phyloP scores from a whole-genome alignment of 257 asterid species.

The Primulina huaijiensis region DNA sequence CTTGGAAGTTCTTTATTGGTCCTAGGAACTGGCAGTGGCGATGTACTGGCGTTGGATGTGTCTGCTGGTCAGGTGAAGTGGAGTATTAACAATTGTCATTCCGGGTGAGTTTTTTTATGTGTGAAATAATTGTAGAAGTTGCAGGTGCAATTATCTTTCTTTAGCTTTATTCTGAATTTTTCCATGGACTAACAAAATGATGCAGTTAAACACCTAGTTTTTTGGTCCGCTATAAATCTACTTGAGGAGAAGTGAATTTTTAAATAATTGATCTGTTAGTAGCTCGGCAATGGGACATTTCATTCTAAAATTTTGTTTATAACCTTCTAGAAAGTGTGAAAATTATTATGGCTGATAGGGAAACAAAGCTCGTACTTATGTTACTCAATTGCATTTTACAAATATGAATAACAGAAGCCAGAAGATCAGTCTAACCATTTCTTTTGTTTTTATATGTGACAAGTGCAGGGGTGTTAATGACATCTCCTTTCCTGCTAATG shows the following conservation, averaged over 20 bases:
- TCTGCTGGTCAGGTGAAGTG: conserved; percentile 86
- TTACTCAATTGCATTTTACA: not conserved
- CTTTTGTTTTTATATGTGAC: conserved; percentile 8
- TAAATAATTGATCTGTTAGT: not conserved
- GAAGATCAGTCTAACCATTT: conserved; percentile 18
- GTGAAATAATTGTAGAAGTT: not conserved
- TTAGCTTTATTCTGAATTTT: conserved; percentile 1
- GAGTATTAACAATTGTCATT: conserved; percentile 79
- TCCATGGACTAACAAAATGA: not conserved
- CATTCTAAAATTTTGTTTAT: not conserved
- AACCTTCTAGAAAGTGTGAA: not conserved
- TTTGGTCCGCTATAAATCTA: not conserved
- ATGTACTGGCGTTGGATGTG: conserved; percentile 82
- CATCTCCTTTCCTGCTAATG: conserved; percentile 58
- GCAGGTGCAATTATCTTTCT: conserved; percentile 12
- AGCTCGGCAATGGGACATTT: not conserved
- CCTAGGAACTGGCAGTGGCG: conserved; percentile 94
- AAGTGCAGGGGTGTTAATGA: conserved; percentile 76
- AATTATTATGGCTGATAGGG: not conserved
- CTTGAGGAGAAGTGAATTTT: not conserved
- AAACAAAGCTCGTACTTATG: not conserved
- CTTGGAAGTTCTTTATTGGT: conserved; percentile 68
- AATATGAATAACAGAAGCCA: not conserved
- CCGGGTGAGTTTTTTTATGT: conserved; percentile 57
- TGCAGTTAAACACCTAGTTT: not conserved